A percentile compares a stretch with the other conserved stretches of the same genome.
These are phyloP conservation scores for Neocatenulostroma microsporum DNA, from an alignment of 2,329 filamentous ascomycete species.

Conservation along the genomic window DNA sequence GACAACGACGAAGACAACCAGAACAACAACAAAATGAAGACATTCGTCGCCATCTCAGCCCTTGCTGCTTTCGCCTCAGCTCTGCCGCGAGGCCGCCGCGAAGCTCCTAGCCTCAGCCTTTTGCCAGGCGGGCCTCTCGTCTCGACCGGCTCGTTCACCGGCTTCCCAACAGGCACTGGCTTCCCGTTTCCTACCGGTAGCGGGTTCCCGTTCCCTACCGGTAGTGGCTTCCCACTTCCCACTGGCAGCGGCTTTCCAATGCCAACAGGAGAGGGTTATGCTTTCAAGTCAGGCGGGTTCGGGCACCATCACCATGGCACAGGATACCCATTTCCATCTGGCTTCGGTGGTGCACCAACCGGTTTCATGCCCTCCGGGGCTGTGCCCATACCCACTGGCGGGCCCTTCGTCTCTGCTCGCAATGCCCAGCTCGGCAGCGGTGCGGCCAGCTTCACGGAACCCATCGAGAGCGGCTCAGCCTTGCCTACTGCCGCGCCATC, in stretches of 20 bases:
- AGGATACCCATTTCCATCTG: neutral
- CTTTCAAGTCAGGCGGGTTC: neutral
- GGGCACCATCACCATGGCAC: neutral
- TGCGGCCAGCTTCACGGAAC: neutral
- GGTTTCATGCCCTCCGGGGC: neutral
- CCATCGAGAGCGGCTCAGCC: neutral
- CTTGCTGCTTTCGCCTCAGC: slow-evolving; percentile 1
- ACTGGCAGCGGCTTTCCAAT: neutral
- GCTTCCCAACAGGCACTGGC: too few relatives aligned
- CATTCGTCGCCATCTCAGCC: neutral
- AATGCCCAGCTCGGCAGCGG: neutral
- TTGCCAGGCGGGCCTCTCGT: neutral
- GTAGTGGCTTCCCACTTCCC: neutral
- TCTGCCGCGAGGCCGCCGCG: neutral
- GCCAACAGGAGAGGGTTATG: neutral
- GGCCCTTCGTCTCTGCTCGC: neutral
- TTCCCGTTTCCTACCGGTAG: too few relatives aligned
- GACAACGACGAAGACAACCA: too few relatives aligned
- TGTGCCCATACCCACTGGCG: neutral
- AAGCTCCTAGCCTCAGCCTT: neutral
- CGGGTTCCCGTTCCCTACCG: slow-evolving; percentile 2
- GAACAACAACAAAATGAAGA: too few relatives aligned
- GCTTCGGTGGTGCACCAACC: slow-evolving; percentile 1
- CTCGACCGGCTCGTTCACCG: neutral
- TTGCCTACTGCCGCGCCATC: neutral